Evolutionary conservation across 331 rosid species (phyloP).

Genomic region (Quercus tomentella): DNA sequence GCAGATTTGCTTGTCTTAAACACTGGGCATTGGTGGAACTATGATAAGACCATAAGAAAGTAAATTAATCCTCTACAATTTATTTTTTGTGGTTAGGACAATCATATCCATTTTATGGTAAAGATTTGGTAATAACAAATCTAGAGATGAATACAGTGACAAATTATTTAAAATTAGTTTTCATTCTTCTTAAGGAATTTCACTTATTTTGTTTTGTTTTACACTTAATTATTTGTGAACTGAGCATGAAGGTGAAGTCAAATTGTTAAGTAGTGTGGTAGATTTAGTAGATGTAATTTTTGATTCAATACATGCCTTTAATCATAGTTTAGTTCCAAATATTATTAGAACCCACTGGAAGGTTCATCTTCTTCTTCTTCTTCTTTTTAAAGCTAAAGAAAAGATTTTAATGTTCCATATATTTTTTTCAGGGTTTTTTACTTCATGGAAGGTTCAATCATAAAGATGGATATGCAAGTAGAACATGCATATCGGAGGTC

Average conservation of each 20-base stretch:
- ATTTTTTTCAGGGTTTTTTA: slow-evolving; percentile 62
- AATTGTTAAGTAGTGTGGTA: not conserved
- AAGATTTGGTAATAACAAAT: no score
- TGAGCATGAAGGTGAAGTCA: not conserved
- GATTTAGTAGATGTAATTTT: not conserved
- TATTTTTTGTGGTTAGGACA: no score
- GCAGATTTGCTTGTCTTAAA: slow-evolving; percentile 74
- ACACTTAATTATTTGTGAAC: not conserved
- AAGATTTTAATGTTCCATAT: not conserved
- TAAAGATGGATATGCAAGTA: slow-evolving; percentile 59
- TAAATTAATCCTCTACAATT: slow-evolving; percentile 20
- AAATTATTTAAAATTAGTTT: no score
- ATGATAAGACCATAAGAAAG: slow-evolving; percentile 75
- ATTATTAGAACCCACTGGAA: not conserved
- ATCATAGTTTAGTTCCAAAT: not conserved
- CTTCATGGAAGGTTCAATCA: slow-evolving; percentile 69
- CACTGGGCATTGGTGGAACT: slow-evolving; percentile 94
- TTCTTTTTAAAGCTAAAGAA: not conserved
- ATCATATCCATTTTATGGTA: no score
- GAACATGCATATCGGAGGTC: slow-evolving; percentile 66
- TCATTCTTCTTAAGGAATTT: no score
- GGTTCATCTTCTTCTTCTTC: not conserved
- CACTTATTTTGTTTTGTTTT: not conserved
- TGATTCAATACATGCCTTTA: not conserved
- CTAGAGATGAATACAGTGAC: no score